Evolutionary conservation across 1,139 yeast species (phyloP).

Genomic region (Suhomyces bolitotheri): DNA sequence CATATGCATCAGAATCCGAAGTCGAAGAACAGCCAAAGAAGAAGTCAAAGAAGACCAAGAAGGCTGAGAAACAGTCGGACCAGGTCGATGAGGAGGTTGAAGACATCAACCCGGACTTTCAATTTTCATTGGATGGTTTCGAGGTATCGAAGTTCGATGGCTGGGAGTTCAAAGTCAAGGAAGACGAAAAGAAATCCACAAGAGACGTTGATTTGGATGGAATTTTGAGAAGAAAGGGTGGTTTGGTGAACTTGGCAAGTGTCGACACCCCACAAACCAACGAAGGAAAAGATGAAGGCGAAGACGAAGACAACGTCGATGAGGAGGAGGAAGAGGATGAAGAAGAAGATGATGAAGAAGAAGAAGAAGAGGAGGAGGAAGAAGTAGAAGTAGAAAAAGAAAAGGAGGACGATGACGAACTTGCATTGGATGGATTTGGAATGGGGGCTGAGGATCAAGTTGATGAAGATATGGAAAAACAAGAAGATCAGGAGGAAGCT

Average conservation of each 20-base stretch:
- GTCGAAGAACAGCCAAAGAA: constrained; percentile 15
- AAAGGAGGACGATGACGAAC: constrained; percentile 29
- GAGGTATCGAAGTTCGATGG: constrained; percentile 60
- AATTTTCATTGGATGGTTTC: constrained; percentile 61
- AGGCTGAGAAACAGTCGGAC: constrained; percentile 11
- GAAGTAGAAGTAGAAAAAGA: constrained; percentile 26
- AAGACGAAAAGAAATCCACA: constrained; percentile 28
- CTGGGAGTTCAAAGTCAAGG: constrained; percentile 74
- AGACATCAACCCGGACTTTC: constrained; percentile 72
- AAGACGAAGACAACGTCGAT: constrained; percentile 29
- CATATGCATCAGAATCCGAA: constrained; percentile 22
- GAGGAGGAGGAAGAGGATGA: constrained; percentile 31
- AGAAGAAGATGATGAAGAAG: constrained; percentile 26
- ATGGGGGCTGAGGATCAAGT: constrained; percentile 19
- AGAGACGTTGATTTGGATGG: constrained; percentile 85
- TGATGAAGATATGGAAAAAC: constrained; percentile 24
- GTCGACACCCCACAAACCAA: constrained; percentile 33
- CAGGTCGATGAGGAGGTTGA: constrained; percentile 38
- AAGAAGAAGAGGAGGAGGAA: constrained; percentile 22
- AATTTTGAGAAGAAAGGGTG: constrained; percentile 80
- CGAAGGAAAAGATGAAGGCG: constrained; percentile 25
- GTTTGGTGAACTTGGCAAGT: constrained; percentile 56
- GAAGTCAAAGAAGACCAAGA: constrained; percentile 10
- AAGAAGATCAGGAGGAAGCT: constrained; percentile 28
- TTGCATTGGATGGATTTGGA: constrained; percentile 25